These are phyloP conservation scores for Rhododendron henanense DNA, from an alignment of 148 eudicot species.

Conservation along the genomic window DNA sequence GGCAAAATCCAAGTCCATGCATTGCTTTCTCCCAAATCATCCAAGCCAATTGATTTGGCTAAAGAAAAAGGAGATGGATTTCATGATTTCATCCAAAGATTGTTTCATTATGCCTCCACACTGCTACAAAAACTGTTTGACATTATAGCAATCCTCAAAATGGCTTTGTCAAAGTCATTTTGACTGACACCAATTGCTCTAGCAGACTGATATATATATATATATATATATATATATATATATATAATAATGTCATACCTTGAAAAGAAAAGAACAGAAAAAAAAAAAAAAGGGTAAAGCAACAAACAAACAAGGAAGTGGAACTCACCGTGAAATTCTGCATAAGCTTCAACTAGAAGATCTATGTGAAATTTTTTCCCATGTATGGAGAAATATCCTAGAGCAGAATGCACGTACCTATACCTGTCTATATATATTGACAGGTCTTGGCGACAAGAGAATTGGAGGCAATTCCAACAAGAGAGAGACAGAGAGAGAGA, in stretches of 20 bases:
- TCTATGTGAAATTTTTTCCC: neutral
- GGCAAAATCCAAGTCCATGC: neutral
- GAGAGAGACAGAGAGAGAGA: conserved; percentile 3
- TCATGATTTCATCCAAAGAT: neutral
- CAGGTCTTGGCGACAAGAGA: neutral
- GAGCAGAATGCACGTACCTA: neutral
- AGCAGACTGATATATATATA: neutral
- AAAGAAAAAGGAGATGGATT: neutral
- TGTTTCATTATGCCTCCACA: neutral
- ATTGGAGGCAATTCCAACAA: neutral
- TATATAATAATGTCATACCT: neutral
- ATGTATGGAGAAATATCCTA: neutral
- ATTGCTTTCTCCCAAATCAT: neutral
- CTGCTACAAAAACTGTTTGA: neutral
- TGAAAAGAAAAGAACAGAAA: neutral
- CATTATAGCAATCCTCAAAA: neutral
- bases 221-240: neutral
- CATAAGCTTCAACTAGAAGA: neutral
- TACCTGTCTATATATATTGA: neutral
- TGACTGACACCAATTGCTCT: neutral
- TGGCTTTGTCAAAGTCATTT: neutral
- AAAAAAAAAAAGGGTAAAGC: too few species aligned
- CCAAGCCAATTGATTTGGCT: neutral
- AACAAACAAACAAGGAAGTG: neutral
- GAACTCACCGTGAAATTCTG: conserved; percentile 3